These are phyloP conservation scores for Bolboschoenoplectus hybrid DNA, from an alignment of 202 grass and related monocot species.

Conservation along the genomic window DNA sequence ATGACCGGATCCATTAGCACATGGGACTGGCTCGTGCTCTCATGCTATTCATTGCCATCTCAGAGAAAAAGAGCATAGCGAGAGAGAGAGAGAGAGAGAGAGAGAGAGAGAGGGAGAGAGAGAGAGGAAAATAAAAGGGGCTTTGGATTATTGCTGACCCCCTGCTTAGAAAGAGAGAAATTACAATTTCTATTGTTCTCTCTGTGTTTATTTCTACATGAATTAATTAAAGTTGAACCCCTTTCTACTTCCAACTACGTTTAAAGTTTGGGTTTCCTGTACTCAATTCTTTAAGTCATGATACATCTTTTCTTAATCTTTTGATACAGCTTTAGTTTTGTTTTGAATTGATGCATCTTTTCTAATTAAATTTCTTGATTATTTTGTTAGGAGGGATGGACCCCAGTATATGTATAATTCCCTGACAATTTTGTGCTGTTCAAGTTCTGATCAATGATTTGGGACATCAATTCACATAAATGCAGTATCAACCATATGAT, in stretches of 20 bases:
- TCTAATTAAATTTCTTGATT: background rate
- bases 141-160: constrained; percentile 19
- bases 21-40: constrained; percentile 33
- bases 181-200: constrained; percentile 32
- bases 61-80: constrained; percentile 22
- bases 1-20: constrained; percentile 15
- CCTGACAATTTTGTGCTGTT: constrained; percentile 24
- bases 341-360: constrained; percentile 20
- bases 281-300: constrained; percentile 26
- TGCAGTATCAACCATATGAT: constrained; percentile 19
- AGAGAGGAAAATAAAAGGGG: background rate
- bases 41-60: constrained; percentile 36
- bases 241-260: constrained; percentile 39
- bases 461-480: constrained; percentile 31
- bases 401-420: constrained; percentile 13
- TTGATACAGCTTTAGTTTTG: constrained; percentile 29
- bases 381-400: constrained; percentile 11
- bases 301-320: constrained; percentile 39
- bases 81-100: background rate
- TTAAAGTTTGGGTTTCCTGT: constrained; percentile 27
- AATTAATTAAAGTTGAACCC: constrained; percentile 32
- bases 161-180: constrained; percentile 29
- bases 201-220: constrained; percentile 33
- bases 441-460: constrained; percentile 34
- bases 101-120: background rate